Conservation (phyloP, 1,284 basidiomycete genomes). For the Hypsizygus ulmarius region DNA sequence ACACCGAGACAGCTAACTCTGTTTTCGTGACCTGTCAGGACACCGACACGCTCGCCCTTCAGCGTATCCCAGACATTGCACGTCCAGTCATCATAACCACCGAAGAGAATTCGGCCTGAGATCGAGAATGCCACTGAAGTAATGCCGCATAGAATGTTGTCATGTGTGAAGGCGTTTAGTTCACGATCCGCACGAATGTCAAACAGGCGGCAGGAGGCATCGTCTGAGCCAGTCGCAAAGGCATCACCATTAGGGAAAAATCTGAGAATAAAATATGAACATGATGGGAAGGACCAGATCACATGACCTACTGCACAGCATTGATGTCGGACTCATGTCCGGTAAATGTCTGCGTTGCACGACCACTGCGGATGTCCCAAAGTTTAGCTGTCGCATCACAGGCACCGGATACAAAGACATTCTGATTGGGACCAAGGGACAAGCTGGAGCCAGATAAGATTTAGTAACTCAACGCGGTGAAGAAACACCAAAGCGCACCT, state of each 20-base stretch:
- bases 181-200: conserved; percentile 98
- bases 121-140: conserved; percentile 98
- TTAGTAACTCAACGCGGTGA: conserved; percentile 10
- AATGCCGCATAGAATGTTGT: conserved; percentile 98
- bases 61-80: conserved; percentile 99
- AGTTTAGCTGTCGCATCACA: conserved; percentile 98
- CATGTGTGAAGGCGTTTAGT: conserved; percentile 94
- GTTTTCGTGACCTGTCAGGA: conserved; percentile 97
- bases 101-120: conserved; percentile 95
- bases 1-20: conserved; percentile 96
- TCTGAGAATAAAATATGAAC: conserved; percentile 40
- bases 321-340: conserved; percentile 99
- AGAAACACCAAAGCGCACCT: conserved; percentile 52
- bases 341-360: conserved; percentile 97
- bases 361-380: conserved; percentile 97
- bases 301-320: conserved; percentile 82
- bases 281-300: conserved; percentile 14
- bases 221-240: conserved; percentile 98
- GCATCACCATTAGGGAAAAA: conserved; percentile 99
- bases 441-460: conserved; percentile 52
- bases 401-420: conserved; percentile 96
- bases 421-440: conserved; percentile 91
- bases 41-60: conserved; percentile 96
- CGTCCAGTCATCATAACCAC: conserved; percentile 99
- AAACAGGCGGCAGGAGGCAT: conserved; percentile 96